Percentiles rank a stretch among this genome's conserved stretches.
Evolutionary conservation across 345 rosid genomes (phyloP).

Genomic region (Noccaea bulbosa): DNA sequence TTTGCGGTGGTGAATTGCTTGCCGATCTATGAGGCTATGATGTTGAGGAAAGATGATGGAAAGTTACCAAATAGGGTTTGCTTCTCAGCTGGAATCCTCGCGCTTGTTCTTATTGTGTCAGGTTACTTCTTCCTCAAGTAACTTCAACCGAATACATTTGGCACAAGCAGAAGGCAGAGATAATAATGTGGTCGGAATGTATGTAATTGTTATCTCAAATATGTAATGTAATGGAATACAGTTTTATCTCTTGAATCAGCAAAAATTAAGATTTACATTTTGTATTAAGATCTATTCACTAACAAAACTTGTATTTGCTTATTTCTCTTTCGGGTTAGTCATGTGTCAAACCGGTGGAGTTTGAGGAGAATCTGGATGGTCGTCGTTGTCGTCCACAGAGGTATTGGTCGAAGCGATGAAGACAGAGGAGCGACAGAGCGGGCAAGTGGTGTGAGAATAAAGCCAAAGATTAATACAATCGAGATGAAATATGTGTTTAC

Average conservation of each 20-base stretch:
- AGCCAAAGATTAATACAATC: conserved; percentile 93
- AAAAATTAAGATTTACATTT: conserved; percentile 28
- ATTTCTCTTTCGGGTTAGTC: conserved; percentile 4
- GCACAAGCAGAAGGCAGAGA: conserved; percentile 13
- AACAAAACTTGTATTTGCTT: conserved; percentile 35
- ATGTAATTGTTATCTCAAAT: conserved; percentile 13
- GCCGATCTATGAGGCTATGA: conserved; percentile 68
- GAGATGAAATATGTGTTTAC: conserved; percentile 85
- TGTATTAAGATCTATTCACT: conserved; percentile 33
- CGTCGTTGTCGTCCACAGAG: conserved; percentile 2
- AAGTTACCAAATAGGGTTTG: conserved; percentile 49
- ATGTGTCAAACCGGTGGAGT: conserved; percentile 35
- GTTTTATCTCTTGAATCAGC: neutral
- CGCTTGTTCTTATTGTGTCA: conserved; percentile 38
- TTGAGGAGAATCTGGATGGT: conserved; percentile 30
- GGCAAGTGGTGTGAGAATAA: conserved; percentile 80
- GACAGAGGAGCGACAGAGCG: conserved; percentile 80
- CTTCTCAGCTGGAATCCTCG: conserved; percentile 38
- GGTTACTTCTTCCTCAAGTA: conserved; percentile 45
- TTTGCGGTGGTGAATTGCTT: conserved; percentile 54
- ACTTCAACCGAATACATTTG: neutral
- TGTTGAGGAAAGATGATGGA: conserved; percentile 62
- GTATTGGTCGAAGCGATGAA: conserved; percentile 44
- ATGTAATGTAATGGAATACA: conserved; percentile 9
- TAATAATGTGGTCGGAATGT: neutral